Percentiles rank a stretch among this genome's conserved stretches.
These are phyloP conservation scores for Myxozyma mucilagina DNA, from an alignment of 805 yeast species.

Conservation along the genomic window DNA sequence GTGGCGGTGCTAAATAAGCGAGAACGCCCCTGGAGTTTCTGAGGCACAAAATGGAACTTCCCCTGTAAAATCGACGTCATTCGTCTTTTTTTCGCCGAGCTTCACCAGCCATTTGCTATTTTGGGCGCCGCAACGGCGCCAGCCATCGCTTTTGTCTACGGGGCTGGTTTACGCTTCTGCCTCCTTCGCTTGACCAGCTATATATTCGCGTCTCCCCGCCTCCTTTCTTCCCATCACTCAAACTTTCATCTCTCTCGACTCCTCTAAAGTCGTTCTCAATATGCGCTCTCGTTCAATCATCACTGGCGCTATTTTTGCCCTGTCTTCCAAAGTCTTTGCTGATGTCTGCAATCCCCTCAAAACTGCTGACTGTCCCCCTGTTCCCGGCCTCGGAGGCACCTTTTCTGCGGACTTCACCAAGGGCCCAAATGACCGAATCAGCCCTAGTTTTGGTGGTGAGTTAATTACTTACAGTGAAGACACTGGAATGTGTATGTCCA, in stretches of 20 bases:
- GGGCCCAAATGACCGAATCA: conserved; percentile 48
- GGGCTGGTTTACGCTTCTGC: not conserved
- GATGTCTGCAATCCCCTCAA: conserved; percentile 50
- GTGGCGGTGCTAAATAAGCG: too few relatives aligned
- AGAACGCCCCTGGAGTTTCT: too few relatives aligned
- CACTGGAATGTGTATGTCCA: conserved; percentile 63
- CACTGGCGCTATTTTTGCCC: conserved; percentile 1
- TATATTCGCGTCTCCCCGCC: not conserved
- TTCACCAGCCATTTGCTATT: not conserved
- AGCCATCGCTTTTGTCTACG: not conserved
- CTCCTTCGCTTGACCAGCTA: not conserved
- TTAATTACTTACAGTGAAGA: conserved; percentile 48
- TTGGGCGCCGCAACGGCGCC: not conserved
- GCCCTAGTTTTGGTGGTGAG: conserved; percentile 46
- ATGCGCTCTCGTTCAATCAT: not conserved
- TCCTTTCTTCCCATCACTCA: not conserved
- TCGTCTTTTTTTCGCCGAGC: not conserved
- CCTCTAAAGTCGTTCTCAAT: not conserved
- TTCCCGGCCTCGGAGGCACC: conserved; percentile 66
- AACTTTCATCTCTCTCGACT: not conserved
- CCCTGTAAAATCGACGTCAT: not conserved
- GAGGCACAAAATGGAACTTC: not conserved
- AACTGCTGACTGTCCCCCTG: conserved; percentile 46
- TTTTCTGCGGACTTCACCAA: conserved; percentile 53
- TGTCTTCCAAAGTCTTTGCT: conserved; percentile 13